Evolutionary conservation across 2,329 filamentous ascomycete species (phyloP), one percentile per base, ranked within the genome.

Genomic region (Septoria linicola): DNA sequence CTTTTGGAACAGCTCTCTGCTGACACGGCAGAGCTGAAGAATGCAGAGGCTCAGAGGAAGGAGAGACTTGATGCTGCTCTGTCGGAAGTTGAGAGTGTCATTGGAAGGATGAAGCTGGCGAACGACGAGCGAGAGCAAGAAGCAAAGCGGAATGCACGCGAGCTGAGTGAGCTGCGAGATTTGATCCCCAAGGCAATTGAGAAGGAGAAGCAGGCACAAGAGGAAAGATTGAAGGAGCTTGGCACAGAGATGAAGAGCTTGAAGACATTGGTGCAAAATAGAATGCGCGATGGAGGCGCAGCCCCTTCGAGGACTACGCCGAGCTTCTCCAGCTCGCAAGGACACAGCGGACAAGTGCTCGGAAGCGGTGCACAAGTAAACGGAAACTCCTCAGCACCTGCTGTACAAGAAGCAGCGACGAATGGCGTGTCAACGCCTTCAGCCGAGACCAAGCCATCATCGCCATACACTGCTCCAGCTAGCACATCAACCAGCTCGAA

Each of bases 1-100:
- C 80, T 97, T 11, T 84, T 99, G 8, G 93, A 99, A 54, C 93
- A 97, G 67, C 80, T 99, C 1, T 83, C 88, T 31, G 88, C 89
- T 62, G 95, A 99, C 69, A 99, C 93, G 0, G 84, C 90, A 46
- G 81, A 84, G 7, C 80, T 99, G 54, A 99, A 99, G 73, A 79
- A 82, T 3, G 86, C 91, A 0, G 93, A 99, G 75, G 80, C 90
- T 67, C 80, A 87, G 53, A 82, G 93, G 54, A 95, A 89, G 8
- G 84, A 90, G 64, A 84, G 87, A 55, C 75, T 99, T 4, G 93
- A 99, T 68, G 77, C 77, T 41, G 87, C 92, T 1, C 78, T 99
- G 10, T 77, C 80, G 3, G 91, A 96, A 44, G 84, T 99, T 5
- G 92, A 99, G 68, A 81, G 78, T 8, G 89, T 95, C 31, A 82